phyloP scores from a whole-genome alignment of 1,284 basidiomycete genomes.

The Sporisorium sorghi region DNA sequence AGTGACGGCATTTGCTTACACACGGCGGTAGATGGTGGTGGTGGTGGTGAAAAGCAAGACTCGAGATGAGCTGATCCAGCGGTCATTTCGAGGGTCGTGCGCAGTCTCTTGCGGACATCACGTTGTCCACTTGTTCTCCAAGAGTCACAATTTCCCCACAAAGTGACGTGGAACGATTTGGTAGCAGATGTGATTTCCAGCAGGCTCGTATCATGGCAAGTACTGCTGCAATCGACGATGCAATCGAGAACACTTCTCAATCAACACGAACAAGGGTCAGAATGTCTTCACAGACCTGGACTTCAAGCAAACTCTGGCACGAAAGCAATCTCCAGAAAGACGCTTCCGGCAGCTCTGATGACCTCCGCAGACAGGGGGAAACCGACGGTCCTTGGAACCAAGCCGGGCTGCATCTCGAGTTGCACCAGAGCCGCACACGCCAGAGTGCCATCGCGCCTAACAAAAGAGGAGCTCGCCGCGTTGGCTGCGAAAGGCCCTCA shows the following conservation, averaged over 20 bases:
- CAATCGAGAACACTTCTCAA: not conserved
- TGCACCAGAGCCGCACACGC: constrained; percentile 31
- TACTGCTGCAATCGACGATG: too few species aligned
- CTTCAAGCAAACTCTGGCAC: constrained; percentile 27
- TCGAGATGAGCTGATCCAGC: constrained; percentile 2
- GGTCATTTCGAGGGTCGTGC: not conserved
- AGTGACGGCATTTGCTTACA: constrained; percentile 21
- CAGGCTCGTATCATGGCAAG: too few species aligned
- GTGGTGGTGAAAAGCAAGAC: constrained; percentile 3
- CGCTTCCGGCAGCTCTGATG: constrained; percentile 20
- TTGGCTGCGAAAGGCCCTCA: constrained; percentile 10
- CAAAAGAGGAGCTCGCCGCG: constrained; percentile 26
- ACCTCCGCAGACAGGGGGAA: constrained; percentile 31
- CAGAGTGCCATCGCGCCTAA: constrained; percentile 24
- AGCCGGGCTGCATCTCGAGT: constrained; percentile 43
- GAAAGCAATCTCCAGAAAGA: constrained; percentile 2
- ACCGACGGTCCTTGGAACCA: constrained; percentile 21
- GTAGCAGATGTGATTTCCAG: too few species aligned
- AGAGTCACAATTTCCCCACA: not conserved
- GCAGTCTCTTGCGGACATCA: too few species aligned
- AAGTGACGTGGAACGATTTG: too few species aligned
- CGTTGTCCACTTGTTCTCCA: not conserved
- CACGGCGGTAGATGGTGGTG: not conserved
- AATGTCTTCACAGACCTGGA: constrained; percentile 50
- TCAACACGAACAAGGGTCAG: not conserved